These are phyloP conservation scores for Trichophaea hybrida DNA, from an alignment of 2,329 filamentous ascomycete genomes.

Conservation along the genomic window DNA sequence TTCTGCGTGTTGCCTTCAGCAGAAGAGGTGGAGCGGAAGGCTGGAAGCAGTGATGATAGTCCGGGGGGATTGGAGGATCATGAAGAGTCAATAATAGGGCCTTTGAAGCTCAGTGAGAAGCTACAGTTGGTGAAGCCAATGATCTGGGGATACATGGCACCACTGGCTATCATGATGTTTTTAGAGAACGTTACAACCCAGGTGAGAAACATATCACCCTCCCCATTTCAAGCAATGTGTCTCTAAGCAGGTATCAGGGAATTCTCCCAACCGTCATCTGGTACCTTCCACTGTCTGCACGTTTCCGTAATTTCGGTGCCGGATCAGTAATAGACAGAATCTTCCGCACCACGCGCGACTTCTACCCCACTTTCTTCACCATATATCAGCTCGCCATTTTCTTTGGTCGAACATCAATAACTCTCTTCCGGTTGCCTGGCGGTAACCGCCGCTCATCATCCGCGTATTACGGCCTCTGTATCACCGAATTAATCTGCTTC, in stretches of 20 bases:
- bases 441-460: conserved; percentile 8
- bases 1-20: conserved; percentile 9
- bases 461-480: conserved; percentile 13
- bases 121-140: conserved; percentile 12
- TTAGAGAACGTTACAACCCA: conserved; percentile 18
- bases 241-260: background rate
- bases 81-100: conserved; percentile 2
- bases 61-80: background rate
- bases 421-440: conserved; percentile 13
- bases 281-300: conserved; percentile 6
- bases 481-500: conserved; percentile 9
- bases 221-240: background rate
- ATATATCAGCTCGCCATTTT: conserved; percentile 14
- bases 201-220: background rate
- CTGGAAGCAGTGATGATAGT: background rate
- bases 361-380: conserved; percentile 19
- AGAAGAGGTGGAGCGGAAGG: background rate
- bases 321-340: background rate
- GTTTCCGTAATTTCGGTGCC: background rate
- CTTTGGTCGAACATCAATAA: conserved; percentile 15
- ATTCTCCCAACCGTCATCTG: conserved; percentile 17
- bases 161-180: conserved; percentile 18
- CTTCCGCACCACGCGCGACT: conserved; percentile 14
- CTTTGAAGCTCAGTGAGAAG: conserved; percentile 12
- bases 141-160: conserved; percentile 17